Base-by-base conservation (phyloP, 73 alveolate species). In the Tetrahymena borealis region DNA sequence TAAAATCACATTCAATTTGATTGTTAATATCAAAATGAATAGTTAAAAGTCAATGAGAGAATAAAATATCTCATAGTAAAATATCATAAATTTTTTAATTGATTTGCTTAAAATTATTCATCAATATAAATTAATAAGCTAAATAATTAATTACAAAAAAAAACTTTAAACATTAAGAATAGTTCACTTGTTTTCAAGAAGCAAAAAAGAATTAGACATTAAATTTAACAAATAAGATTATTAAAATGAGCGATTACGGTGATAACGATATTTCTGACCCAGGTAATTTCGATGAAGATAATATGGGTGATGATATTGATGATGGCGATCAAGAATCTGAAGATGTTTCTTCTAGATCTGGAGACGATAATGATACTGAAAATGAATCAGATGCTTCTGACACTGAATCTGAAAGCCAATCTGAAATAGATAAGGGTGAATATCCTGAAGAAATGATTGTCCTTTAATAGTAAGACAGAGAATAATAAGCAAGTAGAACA, bases 371-470 rank as follows among this genome's bases (percentile, higher is more conserved):
- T 3, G 91, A 79, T 15, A n/a, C 32, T 24, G 60, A 11, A 24
- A 28, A 38, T 1, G 91, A 79, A 4, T 85, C 95, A n/a, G 79
- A 37, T 10, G 38, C 40, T 36, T 79, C 95, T 38, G 95, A 85
- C 20, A 40, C 93, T 15, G 95, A 93, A 4, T 94, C 96, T 93
- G 98, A 96, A 16, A 96, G 78, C 31, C 95, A 91, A 12, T 94
- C 97, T 31, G 35, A 91, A 28, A 41, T 43, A 3, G 35, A 91
- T 90, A 92, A 90, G 24, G 38, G 40, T 39, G 94, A 91, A 33
- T 95, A 93, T 38, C 78, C 41, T 15, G 43, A 90, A 16, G 96
- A 94, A 38, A 94, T 91, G 41, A 95, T 40, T 32, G 77, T 33
- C 33, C 15, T 10, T 39, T 35, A 43, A 35, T 43, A 96, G 38